Evolutionary conservation across 2,329 filamentous ascomycete genomes (phyloP).

Genomic region (Stagonosporopsis tanaceti): DNA sequence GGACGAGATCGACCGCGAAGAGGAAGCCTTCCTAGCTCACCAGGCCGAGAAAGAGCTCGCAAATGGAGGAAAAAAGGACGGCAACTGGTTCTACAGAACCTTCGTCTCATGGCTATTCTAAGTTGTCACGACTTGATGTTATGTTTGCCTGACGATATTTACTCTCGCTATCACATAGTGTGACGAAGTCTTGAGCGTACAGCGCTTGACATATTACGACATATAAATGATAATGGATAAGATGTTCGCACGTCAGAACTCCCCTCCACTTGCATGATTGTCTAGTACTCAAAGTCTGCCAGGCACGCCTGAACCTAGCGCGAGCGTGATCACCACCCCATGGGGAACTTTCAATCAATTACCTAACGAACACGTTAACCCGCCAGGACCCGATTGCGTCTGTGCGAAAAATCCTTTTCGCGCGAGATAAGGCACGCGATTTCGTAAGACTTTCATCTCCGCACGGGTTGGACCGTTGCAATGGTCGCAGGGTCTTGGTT

Average conservation of each 20-base stretch:
- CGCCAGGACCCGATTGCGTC: slow-evolving; percentile 1
- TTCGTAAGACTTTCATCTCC: slow-evolving; percentile 12
- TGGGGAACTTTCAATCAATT: slow-evolving; percentile 14
- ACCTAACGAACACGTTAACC: slow-evolving; percentile 9
- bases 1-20: slow-evolving; percentile 75
- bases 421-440: slow-evolving; percentile 3
- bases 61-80: slow-evolving; percentile 43
- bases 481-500: slow-evolving; percentile 2
- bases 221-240: slow-evolving; percentile 3
- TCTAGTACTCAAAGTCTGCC: background rate
- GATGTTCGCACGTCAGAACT: background rate
- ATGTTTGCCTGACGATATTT: background rate
- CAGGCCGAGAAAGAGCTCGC: slow-evolving; percentile 54
- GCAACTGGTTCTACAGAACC: slow-evolving; percentile 64
- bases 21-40: slow-evolving; percentile 71
- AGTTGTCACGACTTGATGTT: background rate
- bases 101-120: slow-evolving; percentile 71
- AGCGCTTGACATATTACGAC: background rate
- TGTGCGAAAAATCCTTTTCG: slow-evolving; percentile 1
- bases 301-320: background rate
- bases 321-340: slow-evolving; percentile 5
- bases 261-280: background rate
- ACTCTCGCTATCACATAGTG: slow-evolving; percentile 2
- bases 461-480: slow-evolving; percentile 4
- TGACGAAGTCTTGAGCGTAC: background rate